Evolutionary conservation across 108 stramenopile genomes (phyloP), one percentile per base, ranked within the genome.

Genomic region (Heterococcus sp.): DNA sequence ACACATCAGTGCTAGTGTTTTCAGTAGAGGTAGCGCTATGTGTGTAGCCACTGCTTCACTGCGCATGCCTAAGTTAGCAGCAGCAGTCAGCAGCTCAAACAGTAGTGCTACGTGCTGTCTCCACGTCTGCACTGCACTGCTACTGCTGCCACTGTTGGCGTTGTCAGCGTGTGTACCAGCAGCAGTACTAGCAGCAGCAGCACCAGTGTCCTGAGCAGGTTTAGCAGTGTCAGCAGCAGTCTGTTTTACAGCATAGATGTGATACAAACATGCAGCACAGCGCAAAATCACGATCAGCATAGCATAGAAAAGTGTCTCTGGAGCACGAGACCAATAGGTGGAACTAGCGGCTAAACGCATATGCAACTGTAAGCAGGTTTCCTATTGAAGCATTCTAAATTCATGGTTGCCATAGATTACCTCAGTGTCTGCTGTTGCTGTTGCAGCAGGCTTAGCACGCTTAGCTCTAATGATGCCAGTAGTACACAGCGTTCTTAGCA

Each of bases 401-500:
- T n/a, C n/a, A n/a, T n/a, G n/a, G n/a, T n/a, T n/a, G n/a, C n/a
- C n/a, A n/a, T n/a, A n/a, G n/a, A n/a, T n/a, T n/a, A n/a, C n/a
- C n/a, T n/a, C n/a, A n/a, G n/a, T n/a, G n/a, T n/a, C n/a, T n/a
- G n/a, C n/a, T n/a, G 46, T 8, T 58, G 46, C 46, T 58, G 14
- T 58, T 58, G 46, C 46, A 58, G 46, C 14, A 58, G 8, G 14
- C 46, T 21, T 58, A 58, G 21, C 8, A 21, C 8, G 46, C 46
- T 58, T 58, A 58, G 21, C 8, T 21, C 46, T 68, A 4, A 68
- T 32, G 30, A 11, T 68, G n/a, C 67, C n/a, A 30, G 75, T 32
- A 0, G 68, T 66, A 68, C 75, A 75, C 46, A 75, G 66, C 14
- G n/a, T 38, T 27, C 27, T 38, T 32, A 75, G 75, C 27, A 75